Base-by-base conservation (phyloP, 2,329 filamentous ascomycete genomes). In the Juglanconis juglandina region DNA sequence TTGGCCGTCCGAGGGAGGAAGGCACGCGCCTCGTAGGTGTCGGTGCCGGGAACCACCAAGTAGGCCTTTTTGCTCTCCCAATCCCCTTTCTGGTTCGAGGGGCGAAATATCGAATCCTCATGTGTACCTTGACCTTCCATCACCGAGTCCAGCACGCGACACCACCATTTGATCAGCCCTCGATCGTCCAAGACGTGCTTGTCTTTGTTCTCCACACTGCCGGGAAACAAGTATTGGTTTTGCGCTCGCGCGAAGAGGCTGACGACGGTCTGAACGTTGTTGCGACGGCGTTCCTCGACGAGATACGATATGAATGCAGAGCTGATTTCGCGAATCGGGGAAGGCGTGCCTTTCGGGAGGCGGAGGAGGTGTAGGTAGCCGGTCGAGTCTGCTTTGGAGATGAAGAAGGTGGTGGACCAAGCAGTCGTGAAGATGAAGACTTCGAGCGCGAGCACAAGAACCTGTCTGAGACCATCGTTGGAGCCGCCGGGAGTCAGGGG, bases 331-430 rank as follows among this genome's bases (percentile, higher is more conserved):
- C 90, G 86, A 53, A 96, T 82, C 0, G 92, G 92, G 3, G 91
- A 95, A 0, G 84, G 79, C 0, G 81, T 79, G n/a, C 83, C 80
- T 66, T 78, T 83, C 14, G 87, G 83, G 0, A 90, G 77, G 17
- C 83, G 77, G 41, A 93, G 77, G 2, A 89, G 79, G 66, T 87
- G 80, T 9, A 97, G 77, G 71, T 92, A 96, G 32, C 96, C 95
- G 0, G 94, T 97, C 9, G 95, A 97, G 76, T 99, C 95, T 53
- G 95, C 95, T 75, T 99, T 99, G 64, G 93, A 94, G 32, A 99
- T 89, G 72, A 99, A 99, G 57, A 98, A 83, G 4, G 91, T 97
- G 1, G 90, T 96, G 32, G 92, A 84, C 67, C 85, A 83, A 50
- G 85, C 83, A 0, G 93, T 96, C 0, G 87, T 90, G 75, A 96